Base-by-base conservation (phyloP, 2,329 filamentous ascomycete species). In the Sordariomycetes sp. region DNA sequence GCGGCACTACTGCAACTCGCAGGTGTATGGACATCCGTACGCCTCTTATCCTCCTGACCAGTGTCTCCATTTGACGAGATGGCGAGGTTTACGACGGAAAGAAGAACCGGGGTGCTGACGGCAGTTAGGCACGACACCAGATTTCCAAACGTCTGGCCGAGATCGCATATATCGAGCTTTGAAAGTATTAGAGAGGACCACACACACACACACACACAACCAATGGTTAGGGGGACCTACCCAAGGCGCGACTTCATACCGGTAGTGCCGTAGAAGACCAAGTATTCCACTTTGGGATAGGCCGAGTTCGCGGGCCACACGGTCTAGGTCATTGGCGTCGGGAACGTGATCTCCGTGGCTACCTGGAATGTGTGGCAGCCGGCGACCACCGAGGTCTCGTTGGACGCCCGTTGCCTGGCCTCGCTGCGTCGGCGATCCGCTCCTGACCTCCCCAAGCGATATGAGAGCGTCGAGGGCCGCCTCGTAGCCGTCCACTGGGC, bases 221-320 rank as follows among this genome's bases (percentile, higher is more conserved):
- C 10, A 42, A 24, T 10, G 35, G 53, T 13, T 7, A 45, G 13
- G 36, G 12, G 53, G 53, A 64, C 68, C 56, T 64, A 75, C 73
- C 73, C 74, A 76, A 22, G 72, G 70, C 6, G 73, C 72, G 35
- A 76, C 66, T 48, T 73, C 67, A 55, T 76, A 76, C 52, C 72
- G 65, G 57, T 74, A 76, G 56, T 74, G 67, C n/a, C 72, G 68
- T 13, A 76, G 57, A 1, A 75, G 61, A 32, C 65, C 64, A 32
- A 70, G 62, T 12, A 62, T 50, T 5, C 60, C 53, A 10, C 22
- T 22, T 3, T 50, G 20, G 22, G 45, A 50, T n/a, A 50, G 22
- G 1, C 45, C 45, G 6, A 24, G 45, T 3, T 3, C 36, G 15
- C 15, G 28, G 39, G 39, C 39, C 39, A 7, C 15, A 17, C n/a